These are phyloP conservation scores for Anastatica hierochuntica DNA, from an alignment of 345 rosid species.

Conservation along the genomic window DNA sequence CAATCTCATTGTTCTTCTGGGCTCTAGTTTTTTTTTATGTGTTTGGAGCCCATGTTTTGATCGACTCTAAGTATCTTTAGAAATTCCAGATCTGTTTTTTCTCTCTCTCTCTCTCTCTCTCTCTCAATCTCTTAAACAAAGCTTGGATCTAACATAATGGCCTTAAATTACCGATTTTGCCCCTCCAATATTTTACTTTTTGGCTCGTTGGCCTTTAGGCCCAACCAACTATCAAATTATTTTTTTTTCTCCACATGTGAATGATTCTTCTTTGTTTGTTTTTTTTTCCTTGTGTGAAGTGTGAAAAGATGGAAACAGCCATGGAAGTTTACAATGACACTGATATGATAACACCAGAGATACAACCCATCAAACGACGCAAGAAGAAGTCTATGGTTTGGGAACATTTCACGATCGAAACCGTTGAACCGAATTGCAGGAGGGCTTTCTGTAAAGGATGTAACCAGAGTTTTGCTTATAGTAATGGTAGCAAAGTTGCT, in stretches of 20 bases:
- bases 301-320: constrained; percentile 16
- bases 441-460: constrained; percentile 89
- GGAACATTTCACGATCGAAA: constrained; percentile 82
- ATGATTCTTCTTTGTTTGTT: neutral
- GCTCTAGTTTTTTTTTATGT: constrained; percentile 11
- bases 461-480: constrained; percentile 96
- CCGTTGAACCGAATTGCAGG: constrained; percentile 57
- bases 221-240: neutral
- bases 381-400: constrained; percentile 85
- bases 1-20: constrained; percentile 14
- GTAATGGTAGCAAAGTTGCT: constrained; percentile 87
- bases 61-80: constrained; percentile 3
- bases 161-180: neutral
- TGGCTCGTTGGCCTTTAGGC: neutral
- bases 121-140: no score
- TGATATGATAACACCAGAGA: constrained; percentile 14
- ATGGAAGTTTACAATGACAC: constrained; percentile 13
- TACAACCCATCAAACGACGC: constrained; percentile 11
- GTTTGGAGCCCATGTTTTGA: constrained; percentile 23
- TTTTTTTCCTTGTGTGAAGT: neutral
- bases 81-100: constrained; percentile 16
- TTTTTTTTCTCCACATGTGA: neutral
- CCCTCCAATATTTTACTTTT: neutral
- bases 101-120: no score
- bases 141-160: neutral